Conservation (phyloP, 805 yeast species). For the Debaryomyces maramus region DNA sequence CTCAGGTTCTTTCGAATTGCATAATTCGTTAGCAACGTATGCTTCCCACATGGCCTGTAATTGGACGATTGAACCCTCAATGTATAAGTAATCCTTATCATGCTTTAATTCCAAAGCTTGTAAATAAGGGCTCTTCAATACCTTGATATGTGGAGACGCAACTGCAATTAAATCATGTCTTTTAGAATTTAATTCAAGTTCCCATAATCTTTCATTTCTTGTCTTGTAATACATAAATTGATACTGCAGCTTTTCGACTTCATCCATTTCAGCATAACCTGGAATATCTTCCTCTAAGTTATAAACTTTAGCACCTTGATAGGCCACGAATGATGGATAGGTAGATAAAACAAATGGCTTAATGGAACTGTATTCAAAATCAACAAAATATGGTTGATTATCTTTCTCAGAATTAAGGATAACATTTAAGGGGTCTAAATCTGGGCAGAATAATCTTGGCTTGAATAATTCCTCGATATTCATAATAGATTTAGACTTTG, state of each 20-base stretch:
- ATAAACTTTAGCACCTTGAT: constrained; percentile 86
- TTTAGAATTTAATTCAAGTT: constrained; percentile 64
- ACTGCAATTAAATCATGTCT: constrained; percentile 71
- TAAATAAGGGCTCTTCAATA: constrained; percentile 62
- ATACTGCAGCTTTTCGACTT: constrained; percentile 74
- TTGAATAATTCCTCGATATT: constrained; percentile 60
- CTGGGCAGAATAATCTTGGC: constrained; percentile 78
- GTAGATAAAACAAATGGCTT: constrained; percentile 79
- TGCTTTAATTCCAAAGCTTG: constrained; percentile 59
- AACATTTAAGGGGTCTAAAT: constrained; percentile 88
- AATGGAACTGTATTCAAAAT: constrained; percentile 77
- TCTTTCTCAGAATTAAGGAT: constrained; percentile 43
- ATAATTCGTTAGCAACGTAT: constrained; percentile 57
- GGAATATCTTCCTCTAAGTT: constrained; percentile 73
- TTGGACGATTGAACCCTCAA: constrained; percentile 67
- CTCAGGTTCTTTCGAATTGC: constrained; percentile 37
- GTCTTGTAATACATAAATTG: constrained; percentile 87
- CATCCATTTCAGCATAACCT: constrained; percentile 64
- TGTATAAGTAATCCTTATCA: constrained; percentile 59
- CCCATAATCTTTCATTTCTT: constrained; percentile 90
- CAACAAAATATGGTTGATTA: constrained; percentile 56
- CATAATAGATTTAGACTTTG: constrained; percentile 55
- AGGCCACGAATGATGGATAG: constrained; percentile 81
- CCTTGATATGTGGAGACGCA: constrained; percentile 80
- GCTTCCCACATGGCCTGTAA: constrained; percentile 69